Percentiles rank a stretch among this genome's conserved stretches.
Evolutionary conservation across 345 rosid genomes (phyloP).

Genomic region (Lumnitzera racemosa): DNA sequence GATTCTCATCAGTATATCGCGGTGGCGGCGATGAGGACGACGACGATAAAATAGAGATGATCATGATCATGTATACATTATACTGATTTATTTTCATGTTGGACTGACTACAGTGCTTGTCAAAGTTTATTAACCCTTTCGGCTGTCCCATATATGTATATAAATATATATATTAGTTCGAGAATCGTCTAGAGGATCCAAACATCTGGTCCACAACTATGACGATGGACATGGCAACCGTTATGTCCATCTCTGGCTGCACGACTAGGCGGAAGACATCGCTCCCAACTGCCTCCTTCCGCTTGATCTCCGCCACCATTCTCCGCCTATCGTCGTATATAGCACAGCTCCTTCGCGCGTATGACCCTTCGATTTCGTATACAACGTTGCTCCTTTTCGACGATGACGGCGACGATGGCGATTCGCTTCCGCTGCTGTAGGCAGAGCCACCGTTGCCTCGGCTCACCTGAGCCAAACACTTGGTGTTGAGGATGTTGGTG

Average conservation of each 20-base stretch:
- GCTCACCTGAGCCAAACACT: slow-evolving; percentile 52
- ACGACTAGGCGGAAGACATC: slow-evolving; percentile 74
- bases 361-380: slow-evolving; percentile 83
- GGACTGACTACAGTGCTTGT: too few relatives aligned
- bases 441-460: background rate
- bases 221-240: slow-evolving; percentile 75
- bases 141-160: too few relatives aligned
- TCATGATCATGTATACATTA: too few relatives aligned
- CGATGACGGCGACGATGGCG: slow-evolving; percentile 7
- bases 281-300: slow-evolving; percentile 58
- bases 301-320: slow-evolving; percentile 55
- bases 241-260: slow-evolving; percentile 47
- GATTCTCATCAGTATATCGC: too few relatives aligned
- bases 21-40: too few relatives aligned
- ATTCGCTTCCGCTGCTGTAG: background rate
- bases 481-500: slow-evolving; percentile 33
- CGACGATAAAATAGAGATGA: too few relatives aligned
- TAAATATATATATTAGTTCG: background rate
- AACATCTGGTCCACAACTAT: slow-evolving; percentile 91
- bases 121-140: too few relatives aligned
- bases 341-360: slow-evolving; percentile 48
- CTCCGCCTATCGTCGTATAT: slow-evolving; percentile 54
- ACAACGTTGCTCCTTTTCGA: slow-evolving; percentile 8
- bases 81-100: too few relatives aligned
- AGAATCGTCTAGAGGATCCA: slow-evolving; percentile 44